A percentile compares a stretch with the other conserved stretches of the same genome.
Conservation (phyloP, 768 basidiomycete species). For the Russula sp. region DNA sequence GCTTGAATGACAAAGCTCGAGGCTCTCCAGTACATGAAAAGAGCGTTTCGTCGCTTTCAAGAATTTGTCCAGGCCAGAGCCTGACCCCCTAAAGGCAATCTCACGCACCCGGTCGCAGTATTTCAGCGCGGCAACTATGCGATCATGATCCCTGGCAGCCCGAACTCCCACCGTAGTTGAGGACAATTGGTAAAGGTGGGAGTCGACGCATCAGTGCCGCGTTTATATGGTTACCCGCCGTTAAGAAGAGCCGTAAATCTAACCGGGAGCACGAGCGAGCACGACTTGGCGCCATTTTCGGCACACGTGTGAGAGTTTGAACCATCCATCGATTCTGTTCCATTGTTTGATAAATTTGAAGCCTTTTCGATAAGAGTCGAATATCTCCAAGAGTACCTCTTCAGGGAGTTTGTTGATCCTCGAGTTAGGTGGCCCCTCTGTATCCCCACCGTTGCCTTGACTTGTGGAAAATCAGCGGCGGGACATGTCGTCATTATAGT, state of each 20-base stretch:
- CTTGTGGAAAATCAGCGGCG: too few species aligned
- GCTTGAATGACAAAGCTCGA: background rate
- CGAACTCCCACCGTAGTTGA: background rate
- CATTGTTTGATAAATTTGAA: background rate
- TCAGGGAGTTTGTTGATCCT: background rate
- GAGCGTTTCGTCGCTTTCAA: background rate
- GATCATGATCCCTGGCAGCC: background rate
- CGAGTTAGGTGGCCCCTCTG: too few species aligned
- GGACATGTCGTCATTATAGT: too few species aligned
- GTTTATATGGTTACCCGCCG: background rate
- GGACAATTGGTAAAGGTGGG: background rate
- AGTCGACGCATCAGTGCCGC: background rate
- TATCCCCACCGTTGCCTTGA: too few species aligned
- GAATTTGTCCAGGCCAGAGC: background rate
- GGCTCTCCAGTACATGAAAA: conserved; percentile 5
- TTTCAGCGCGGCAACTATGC: background rate
- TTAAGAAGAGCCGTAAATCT: background rate
- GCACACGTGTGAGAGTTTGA: conserved; percentile 10
- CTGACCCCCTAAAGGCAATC: background rate
- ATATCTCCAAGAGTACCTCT: conserved; percentile 3
- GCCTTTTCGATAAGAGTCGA: background rate
- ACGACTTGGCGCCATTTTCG: background rate
- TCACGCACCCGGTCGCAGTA: background rate
- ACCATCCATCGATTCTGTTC: background rate
- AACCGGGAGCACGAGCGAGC: background rate